Percentiles rank a stretch among this genome's conserved stretches.
Conservation (phyloP, 1,284 basidiomycete genomes). For the Trametes versicolor region DNA sequence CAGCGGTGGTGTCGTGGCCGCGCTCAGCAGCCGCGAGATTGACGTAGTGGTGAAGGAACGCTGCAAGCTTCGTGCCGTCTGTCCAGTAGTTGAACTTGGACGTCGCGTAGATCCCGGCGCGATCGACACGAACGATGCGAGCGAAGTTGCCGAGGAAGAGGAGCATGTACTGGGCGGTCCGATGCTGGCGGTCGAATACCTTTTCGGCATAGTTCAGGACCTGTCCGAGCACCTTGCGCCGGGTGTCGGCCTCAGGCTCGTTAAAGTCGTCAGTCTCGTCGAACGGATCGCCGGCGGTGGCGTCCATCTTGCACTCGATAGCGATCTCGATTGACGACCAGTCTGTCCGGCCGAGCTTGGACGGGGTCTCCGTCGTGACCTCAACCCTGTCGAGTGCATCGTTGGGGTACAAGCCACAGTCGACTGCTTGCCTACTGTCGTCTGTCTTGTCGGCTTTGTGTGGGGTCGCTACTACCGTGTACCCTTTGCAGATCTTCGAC, state of each 20-base stretch:
- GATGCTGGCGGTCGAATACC: constrained; percentile 18
- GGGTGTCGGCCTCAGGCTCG: neutral
- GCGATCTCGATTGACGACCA: constrained; percentile 18
- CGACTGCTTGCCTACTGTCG: neutral
- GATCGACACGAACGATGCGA: constrained; percentile 7
- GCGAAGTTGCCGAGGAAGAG: constrained; percentile 5
- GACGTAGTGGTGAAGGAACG: constrained; percentile 1
- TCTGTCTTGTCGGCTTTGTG: neutral
- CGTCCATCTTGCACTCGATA: constrained; percentile 17
- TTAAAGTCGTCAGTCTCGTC: constrained; percentile 3
- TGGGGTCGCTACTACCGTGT: neutral
- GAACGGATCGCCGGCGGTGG: constrained; percentile 16
- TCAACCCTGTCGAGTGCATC: neutral
- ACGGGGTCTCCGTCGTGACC: neutral
- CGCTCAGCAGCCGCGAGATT: neutral
- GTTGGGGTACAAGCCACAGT: neutral
- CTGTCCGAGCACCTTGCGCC: constrained; percentile 10
- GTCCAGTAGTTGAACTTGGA: constrained; percentile 14
- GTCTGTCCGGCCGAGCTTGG: neutral
- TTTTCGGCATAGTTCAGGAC: constrained; percentile 6
- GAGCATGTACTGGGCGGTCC: constrained; percentile 15
- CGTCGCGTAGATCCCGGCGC: neutral
- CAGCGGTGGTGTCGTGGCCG: constrained; percentile 10
- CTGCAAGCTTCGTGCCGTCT: neutral
- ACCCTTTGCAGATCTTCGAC: no score